Percentiles rank a stretch among this genome's conserved stretches.
Evolutionary conservation across 345 rosid species (phyloP).

Genomic region (Heritiera littoralis): DNA sequence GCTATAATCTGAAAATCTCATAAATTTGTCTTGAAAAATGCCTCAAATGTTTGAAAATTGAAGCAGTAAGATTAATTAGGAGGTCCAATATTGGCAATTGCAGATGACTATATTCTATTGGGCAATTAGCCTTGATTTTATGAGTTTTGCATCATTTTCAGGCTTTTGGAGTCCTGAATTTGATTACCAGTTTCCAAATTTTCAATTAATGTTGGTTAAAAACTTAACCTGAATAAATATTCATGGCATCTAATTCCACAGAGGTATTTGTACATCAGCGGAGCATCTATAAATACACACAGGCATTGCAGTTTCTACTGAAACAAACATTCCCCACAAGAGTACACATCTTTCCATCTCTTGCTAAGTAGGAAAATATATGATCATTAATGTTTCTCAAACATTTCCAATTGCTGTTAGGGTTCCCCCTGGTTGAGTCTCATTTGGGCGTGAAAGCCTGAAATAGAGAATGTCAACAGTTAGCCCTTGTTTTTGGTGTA

Average conservation of each 20-base stretch:
- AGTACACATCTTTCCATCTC: slow-evolving; percentile 26
- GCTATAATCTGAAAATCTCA: too few relatives aligned
- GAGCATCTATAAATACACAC: slow-evolving; percentile 24
- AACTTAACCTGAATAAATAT: slow-evolving; percentile 4
- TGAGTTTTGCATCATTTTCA: background rate
- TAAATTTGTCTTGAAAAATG: too few relatives aligned
- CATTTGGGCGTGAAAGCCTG: slow-evolving; percentile 94
- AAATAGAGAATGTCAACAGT: slow-evolving; percentile 21
- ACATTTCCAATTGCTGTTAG: background rate
- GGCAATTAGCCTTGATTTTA: background rate
- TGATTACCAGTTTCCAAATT: background rate
- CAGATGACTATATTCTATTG: background rate
- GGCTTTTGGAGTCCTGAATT: background rate
- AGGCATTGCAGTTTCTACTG: slow-evolving; percentile 31
- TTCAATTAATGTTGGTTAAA: background rate
- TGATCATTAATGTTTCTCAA: slow-evolving; percentile 1
- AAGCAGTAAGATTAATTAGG: background rate
- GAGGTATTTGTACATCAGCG: slow-evolving; percentile 42
- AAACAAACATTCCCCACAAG: slow-evolving; percentile 19
- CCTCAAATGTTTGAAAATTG: background rate
- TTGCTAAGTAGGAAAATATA: background rate
- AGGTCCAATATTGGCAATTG: background rate
- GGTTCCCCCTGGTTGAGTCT: slow-evolving; percentile 23
- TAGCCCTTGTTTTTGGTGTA: background rate
- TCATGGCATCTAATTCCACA: slow-evolving; percentile 23